These are phyloP conservation scores for Lactifluus volemus DNA, from an alignment of 768 basidiomycete genomes.

Conservation along the genomic window DNA sequence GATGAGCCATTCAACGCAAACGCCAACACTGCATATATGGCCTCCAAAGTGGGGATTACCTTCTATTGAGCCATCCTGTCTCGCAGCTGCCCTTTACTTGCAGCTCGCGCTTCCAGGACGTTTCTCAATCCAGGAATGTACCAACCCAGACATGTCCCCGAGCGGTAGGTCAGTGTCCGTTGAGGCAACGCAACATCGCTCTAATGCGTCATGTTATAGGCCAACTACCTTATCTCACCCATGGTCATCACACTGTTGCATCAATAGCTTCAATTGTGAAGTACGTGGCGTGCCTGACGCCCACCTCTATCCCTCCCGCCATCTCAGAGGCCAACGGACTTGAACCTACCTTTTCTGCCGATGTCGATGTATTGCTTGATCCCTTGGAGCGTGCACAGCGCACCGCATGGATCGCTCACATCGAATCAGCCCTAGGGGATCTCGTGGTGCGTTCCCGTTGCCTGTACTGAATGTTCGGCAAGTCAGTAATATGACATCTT, in stretches of 20 bases:
- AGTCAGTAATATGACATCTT: constrained; percentile 8
- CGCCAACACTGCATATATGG: constrained; percentile 51
- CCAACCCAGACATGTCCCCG: constrained; percentile 65
- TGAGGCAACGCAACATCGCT: neutral
- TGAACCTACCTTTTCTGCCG: constrained; percentile 21
- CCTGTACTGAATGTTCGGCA: neutral
- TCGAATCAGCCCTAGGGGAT: constrained; percentile 58
- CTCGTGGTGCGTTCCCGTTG: constrained; percentile 46
- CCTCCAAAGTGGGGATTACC: constrained; percentile 55
- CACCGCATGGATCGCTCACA: constrained; percentile 56
- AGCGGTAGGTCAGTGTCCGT: constrained; percentile 43
- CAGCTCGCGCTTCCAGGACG: constrained; percentile 62
- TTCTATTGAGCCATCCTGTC: constrained; percentile 58
- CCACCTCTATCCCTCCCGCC: constrained; percentile 25
- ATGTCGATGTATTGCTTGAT: constrained; percentile 43
- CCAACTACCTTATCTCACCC: constrained; percentile 60
- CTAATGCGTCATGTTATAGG: constrained; percentile 33
- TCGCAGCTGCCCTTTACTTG: constrained; percentile 58
- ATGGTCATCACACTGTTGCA: constrained; percentile 43
- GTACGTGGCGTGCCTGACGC: constrained; percentile 48
- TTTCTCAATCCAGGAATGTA: constrained; percentile 52
- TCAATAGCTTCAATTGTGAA: constrained; percentile 54
- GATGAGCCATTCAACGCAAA: constrained; percentile 20
- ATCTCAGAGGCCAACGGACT: constrained; percentile 17
- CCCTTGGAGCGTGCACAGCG: constrained; percentile 42